Evolutionary conservation across 1,284 basidiomycete genomes (phyloP), one percentile per base, ranked within the genome.

Genomic region (Schizophyllum commune): DNA sequence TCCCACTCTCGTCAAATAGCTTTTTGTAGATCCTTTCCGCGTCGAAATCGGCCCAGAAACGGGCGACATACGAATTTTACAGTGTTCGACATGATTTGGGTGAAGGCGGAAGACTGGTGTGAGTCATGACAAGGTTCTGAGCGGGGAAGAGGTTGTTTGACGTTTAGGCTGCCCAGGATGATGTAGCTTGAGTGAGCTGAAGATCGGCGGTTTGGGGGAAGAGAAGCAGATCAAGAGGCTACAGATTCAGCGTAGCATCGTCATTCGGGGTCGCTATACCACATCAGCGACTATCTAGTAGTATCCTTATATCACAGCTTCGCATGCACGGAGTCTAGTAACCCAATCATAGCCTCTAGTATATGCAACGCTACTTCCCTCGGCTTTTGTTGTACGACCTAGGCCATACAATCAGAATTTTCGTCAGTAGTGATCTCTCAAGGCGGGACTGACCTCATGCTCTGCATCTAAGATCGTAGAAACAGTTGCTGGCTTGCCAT

Each of bases 1-100:
- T 27, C 27, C 27, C 27, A 81, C 82, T 83, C 79, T 84, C 78
- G 71, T 79, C 77, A 77, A n/a, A 17, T 47, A 47, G 3, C 4
- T 47, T 47, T 47, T 47, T 17, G 2, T 8, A 4, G 4, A 8
- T 47, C 17, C 8, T 47, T 47, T 13, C 2, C 13, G 4, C 39
- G 39, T 47, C 39, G 17, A 47, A 47, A 47, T 4, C 13, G 39
- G 17, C 4, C 8, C 17, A 47, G 13, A 9, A 47, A 47, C 3
- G 39, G 27, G 27, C 27, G 39, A 47, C 4, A 47, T 47, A 9
- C 9, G 39, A 17, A 2, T 11, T 47, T 11, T 13, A 4, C 13
- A 9, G 9, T 3, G 17, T 47, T 17, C 13, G 13, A 47, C 4
- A 8, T 8, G 39, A 47, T 3, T 11, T 3, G 2, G 13, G 39